Evolutionary conservation across 1,284 basidiomycete species (phyloP).

Genomic region (Ganoderma sp.): DNA sequence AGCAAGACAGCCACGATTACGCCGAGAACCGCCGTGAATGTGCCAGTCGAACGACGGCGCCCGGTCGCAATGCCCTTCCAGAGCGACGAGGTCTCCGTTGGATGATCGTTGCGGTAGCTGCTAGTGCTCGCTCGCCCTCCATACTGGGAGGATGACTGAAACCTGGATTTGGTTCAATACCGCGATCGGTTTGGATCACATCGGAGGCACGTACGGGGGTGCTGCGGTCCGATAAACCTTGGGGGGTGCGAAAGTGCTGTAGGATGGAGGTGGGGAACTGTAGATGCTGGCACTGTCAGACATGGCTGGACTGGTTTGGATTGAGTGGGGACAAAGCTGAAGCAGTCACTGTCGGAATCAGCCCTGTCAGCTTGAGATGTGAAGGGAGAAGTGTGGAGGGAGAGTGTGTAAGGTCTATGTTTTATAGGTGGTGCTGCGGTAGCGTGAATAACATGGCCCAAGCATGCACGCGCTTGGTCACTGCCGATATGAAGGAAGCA

Average conservation of each 20-base stretch:
- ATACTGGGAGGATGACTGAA: neutral
- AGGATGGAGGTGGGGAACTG: neutral
- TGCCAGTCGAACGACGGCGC: neutral
- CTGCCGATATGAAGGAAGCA: neutral
- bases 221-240: neutral
- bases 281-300: neutral
- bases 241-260: neutral
- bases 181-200: neutral
- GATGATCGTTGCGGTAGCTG: too few relatives aligned
- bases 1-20: neutral
- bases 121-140: too few relatives aligned
- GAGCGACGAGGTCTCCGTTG: neutral
- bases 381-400: neutral
- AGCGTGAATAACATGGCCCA: neutral
- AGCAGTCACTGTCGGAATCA: neutral
- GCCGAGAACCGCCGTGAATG: neutral
- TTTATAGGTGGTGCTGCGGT: slow-evolving; percentile 3
- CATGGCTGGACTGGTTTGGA: neutral
- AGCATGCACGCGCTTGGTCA: neutral
- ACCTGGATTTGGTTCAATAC: neutral
- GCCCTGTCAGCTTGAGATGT: neutral
- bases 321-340: neutral
- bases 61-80: neutral
- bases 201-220: neutral
- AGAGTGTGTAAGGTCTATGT: too few relatives aligned